A percentile compares a stretch with the other conserved stretches of the same genome.
Conservation (phyloP, 176 grass and related monocot genomes). For the Puya raimondii region DNA sequence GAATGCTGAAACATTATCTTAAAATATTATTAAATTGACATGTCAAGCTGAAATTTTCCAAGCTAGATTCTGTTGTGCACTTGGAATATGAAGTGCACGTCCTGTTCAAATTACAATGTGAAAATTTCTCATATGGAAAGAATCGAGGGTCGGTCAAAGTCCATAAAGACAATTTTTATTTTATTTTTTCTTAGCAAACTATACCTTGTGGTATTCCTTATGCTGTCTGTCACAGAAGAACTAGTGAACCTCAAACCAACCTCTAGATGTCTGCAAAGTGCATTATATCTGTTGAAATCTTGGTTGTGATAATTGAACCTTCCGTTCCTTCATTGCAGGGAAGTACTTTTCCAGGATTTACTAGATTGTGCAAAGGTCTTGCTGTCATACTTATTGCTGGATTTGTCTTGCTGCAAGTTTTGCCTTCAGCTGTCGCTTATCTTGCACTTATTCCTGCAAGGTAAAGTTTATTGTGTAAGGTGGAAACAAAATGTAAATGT, state of each 20-base stretch:
- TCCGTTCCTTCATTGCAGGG: slow-evolving; percentile 37
- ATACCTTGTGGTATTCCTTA: not conserved
- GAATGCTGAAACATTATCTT: too few species aligned
- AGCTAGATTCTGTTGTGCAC: too few species aligned
- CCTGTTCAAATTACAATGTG: too few species aligned
- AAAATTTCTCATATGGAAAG: too few species aligned
- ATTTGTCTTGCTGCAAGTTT: slow-evolving; percentile 62
- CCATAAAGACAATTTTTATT: too few species aligned
- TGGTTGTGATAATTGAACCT: not conserved
- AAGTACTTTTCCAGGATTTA: slow-evolving; percentile 71
- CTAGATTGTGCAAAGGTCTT: slow-evolving; percentile 86
- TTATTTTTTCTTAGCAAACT: too few species aligned
- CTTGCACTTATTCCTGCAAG: slow-evolving; percentile 82
- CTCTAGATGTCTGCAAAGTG: not conserved
- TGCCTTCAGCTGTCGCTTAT: slow-evolving; percentile 60
- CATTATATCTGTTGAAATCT: not conserved
- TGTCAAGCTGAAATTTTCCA: too few species aligned
- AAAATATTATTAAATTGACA: too few species aligned
- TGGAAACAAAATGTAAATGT: slow-evolving; percentile 1
- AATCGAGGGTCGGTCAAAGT: too few species aligned
- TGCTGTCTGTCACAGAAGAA: not conserved
- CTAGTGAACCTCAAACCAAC: not conserved
- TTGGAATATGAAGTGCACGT: too few species aligned
- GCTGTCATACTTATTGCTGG: slow-evolving; percentile 57
- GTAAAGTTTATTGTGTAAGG: slow-evolving; percentile 24